Conservation (phyloP, 2,329 filamentous ascomycete species). For the Calonectria leucothoes region DNA sequence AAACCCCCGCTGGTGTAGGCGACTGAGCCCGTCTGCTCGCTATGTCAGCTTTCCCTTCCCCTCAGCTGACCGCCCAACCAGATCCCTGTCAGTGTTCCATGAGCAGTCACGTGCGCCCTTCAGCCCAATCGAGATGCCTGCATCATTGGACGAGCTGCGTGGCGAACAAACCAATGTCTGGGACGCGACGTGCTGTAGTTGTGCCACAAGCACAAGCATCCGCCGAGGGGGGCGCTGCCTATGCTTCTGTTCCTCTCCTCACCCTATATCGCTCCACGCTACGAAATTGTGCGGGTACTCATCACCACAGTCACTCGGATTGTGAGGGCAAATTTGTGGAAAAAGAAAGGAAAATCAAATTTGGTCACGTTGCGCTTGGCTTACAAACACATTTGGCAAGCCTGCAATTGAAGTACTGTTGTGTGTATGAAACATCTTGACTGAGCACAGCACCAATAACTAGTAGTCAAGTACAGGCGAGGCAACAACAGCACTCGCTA, state of each 20-base stretch:
- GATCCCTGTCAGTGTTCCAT: not conserved
- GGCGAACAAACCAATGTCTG: not conserved
- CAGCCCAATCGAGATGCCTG: not conserved
- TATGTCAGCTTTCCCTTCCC: not conserved
- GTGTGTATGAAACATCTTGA: no score
- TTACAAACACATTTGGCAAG: no score
- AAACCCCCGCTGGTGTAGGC: not conserved
- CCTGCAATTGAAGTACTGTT: no score
- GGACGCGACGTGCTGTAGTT: not conserved
- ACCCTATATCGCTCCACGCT: no score
- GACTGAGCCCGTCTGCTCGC: not conserved
- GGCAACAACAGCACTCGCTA: no score
- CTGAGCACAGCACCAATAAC: no score
- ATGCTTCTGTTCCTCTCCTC: not conserved
- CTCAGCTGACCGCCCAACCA: not conserved
- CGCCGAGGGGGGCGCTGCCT: not conserved
- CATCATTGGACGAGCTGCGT: not conserved
- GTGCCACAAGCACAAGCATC: not conserved
- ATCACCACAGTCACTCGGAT: not conserved
- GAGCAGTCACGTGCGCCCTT: not conserved
- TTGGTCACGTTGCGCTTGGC: not conserved
- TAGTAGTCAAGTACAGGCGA: no score
- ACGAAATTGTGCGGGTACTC: not conserved
- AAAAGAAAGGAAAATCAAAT: not conserved
- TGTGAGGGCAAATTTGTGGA: not conserved